Conservation (phyloP, 768 basidiomycete genomes). For the Neoboletus brunneissimus region DNA sequence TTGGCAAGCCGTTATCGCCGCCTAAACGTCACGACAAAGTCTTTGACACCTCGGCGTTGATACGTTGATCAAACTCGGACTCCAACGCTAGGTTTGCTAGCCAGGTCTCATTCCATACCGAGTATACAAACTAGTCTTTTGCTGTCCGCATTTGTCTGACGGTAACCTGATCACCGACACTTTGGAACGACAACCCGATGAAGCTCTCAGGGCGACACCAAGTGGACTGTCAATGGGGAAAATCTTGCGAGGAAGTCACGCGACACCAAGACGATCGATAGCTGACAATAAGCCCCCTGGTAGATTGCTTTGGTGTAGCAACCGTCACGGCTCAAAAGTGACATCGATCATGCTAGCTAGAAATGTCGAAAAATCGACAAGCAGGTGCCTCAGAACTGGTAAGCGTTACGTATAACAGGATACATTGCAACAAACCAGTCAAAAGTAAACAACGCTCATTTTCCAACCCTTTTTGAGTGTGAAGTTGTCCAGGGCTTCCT, state of each 20-base stretch:
- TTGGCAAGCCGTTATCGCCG: slow-evolving; percentile 12
- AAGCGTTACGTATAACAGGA: slow-evolving; percentile 2
- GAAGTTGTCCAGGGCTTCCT: slow-evolving; percentile 82
- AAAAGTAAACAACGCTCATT: slow-evolving; percentile 75
- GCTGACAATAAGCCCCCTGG: background rate
- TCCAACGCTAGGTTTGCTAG: background rate
- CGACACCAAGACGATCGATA: background rate
- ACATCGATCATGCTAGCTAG: background rate
- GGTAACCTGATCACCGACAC: background rate
- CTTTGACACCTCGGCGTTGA: background rate
- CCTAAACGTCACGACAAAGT: background rate
- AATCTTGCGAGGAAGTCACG: background rate
- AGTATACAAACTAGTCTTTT: background rate
- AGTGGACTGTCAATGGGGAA: background rate
- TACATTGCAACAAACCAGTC: slow-evolving; percentile 18
- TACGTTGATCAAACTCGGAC: background rate
- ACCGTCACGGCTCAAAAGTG: background rate
- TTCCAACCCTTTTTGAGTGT: slow-evolving; percentile 82
- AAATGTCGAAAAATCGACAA: background rate
- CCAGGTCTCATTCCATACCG: background rate
- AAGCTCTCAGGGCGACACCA: background rate
- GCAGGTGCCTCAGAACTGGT: slow-evolving; percentile 42
- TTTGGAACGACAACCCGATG: background rate
- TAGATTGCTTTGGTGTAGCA: background rate
- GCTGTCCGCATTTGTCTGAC: background rate